Evolutionary conservation across 148 eudicot genomes (phyloP).

Genomic region (Polygonum maritimum): DNA sequence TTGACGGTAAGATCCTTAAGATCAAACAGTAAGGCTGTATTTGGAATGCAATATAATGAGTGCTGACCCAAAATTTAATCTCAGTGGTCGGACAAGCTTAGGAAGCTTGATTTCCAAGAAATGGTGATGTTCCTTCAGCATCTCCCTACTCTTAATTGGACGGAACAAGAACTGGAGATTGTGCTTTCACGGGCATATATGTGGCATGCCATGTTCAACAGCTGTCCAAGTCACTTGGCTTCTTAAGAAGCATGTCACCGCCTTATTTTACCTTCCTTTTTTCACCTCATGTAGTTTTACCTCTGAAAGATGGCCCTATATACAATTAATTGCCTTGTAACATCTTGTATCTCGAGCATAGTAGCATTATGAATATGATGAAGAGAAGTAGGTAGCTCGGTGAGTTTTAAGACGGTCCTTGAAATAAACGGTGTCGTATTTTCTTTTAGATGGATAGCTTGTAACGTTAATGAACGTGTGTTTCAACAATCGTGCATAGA

Average conservation of each 20-base stretch:
- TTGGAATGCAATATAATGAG: no score
- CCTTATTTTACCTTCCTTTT: neutral
- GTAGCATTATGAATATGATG: neutral
- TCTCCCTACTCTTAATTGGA: constrained; percentile 82
- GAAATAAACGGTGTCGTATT: neutral
- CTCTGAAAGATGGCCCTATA: neutral
- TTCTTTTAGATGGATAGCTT: neutral
- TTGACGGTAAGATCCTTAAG: constrained; percentile 49
- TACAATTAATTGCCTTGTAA: constrained; percentile 1
- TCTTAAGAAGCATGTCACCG: constrained; percentile 17
- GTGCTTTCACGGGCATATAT: constrained; percentile 92
- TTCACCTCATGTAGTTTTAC: neutral
- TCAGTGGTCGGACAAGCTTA: constrained; percentile 93
- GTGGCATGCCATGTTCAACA: constrained; percentile 97
- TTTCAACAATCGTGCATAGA: neutral
- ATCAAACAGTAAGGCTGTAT: neutral
- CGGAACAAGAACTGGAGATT: constrained; percentile 73
- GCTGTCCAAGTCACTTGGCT: constrained; percentile 85
- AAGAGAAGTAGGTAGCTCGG: constrained; percentile 11
- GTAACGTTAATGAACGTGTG: constrained; percentile 1
- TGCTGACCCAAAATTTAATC: neutral
- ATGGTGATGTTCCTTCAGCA: constrained; percentile 99
- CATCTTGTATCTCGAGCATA: constrained; percentile 8
- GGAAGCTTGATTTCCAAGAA: constrained; percentile 88
- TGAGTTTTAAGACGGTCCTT: neutral